Conservation (phyloP, 495 filamentous ascomycete species). For the Friedmanniomyces simplex region DNA sequence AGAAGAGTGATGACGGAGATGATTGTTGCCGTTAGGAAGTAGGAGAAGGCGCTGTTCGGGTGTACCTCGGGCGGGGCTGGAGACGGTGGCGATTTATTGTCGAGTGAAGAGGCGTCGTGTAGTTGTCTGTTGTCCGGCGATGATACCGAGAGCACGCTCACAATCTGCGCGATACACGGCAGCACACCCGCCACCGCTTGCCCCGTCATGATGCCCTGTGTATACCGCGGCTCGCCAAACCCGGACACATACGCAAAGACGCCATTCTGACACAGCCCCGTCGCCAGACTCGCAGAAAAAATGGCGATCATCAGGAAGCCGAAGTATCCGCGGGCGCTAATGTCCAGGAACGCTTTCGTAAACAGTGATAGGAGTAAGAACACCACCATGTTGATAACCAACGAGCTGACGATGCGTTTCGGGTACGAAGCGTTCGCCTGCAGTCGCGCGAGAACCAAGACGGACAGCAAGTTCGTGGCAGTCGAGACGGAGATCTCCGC, state of each 20-base stretch:
- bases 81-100: not conserved
- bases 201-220: slow-evolving; percentile 91
- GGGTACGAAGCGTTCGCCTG: slow-evolving; percentile 77
- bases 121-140: slow-evolving; percentile 6
- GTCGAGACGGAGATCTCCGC: slow-evolving; percentile 80
- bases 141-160: slow-evolving; percentile 64
- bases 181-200: slow-evolving; percentile 89
- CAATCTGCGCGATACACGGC: slow-evolving; percentile 75
- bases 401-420: slow-evolving; percentile 61
- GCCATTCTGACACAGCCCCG: slow-evolving; percentile 86
- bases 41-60: slow-evolving; percentile 69
- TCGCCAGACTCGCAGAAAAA: slow-evolving; percentile 61
- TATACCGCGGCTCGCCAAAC: slow-evolving; percentile 76
- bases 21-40: slow-evolving; percentile 79
- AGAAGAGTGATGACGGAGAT: slow-evolving; percentile 47
- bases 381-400: slow-evolving; percentile 58
- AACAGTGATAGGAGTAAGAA: slow-evolving; percentile 74
- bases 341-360: slow-evolving; percentile 52
- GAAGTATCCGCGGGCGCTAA: slow-evolving; percentile 58
- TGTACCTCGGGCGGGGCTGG: slow-evolving; percentile 29
- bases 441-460: slow-evolving; percentile 63
- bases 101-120: not conserved
- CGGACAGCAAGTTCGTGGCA: slow-evolving; percentile 62
- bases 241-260: slow-evolving; percentile 83
- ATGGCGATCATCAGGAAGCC: slow-evolving; percentile 76